Evolutionary conservation across 768 basidiomycete species (phyloP).

Genomic region (Serpula lacrymans): DNA sequence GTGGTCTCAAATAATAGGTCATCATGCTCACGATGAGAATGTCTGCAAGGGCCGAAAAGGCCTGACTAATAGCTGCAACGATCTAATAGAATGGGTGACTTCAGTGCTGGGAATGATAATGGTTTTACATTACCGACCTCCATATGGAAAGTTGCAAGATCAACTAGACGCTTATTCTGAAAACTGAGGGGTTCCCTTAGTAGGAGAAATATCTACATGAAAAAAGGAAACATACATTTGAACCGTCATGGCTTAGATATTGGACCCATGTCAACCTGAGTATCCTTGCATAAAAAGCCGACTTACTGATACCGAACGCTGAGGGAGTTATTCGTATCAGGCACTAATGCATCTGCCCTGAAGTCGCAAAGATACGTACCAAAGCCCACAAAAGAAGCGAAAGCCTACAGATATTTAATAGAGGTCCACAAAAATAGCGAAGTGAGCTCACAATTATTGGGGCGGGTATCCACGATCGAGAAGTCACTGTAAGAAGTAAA

Average conservation of each 20-base stretch:
- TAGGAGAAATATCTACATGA: background rate
- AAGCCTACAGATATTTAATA: no score
- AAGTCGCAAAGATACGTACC: constrained; percentile 19
- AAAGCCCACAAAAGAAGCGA: constrained; percentile 15
- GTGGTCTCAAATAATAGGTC: constrained; percentile 17
- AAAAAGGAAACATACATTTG: constrained; percentile 21
- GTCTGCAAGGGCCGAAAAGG: constrained; percentile 8
- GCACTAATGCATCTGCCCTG: no score
- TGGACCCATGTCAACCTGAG: background rate
- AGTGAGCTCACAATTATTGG: no score
- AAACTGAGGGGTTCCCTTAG: constrained; percentile 14
- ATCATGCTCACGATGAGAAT: constrained; percentile 12
- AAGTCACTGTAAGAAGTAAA: no score
- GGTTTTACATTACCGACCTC: constrained; percentile 13
- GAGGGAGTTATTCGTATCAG: no score
- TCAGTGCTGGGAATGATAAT: no score
- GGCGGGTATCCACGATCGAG: no score
- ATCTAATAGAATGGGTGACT: constrained; percentile 11
- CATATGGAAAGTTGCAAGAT: constrained; percentile 14
- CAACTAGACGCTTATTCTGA: constrained; percentile 17
- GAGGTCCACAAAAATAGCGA: no score
- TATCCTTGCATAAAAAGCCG: background rate
- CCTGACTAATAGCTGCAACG: constrained; percentile 10
- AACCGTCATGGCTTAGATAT: constrained; percentile 13
- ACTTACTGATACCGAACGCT: constrained; percentile 28